Evolutionary conservation across 2,329 filamentous ascomycete species (phyloP), one percentile per base, ranked within the genome.

Genomic region (Leptographium lundbergii): DNA sequence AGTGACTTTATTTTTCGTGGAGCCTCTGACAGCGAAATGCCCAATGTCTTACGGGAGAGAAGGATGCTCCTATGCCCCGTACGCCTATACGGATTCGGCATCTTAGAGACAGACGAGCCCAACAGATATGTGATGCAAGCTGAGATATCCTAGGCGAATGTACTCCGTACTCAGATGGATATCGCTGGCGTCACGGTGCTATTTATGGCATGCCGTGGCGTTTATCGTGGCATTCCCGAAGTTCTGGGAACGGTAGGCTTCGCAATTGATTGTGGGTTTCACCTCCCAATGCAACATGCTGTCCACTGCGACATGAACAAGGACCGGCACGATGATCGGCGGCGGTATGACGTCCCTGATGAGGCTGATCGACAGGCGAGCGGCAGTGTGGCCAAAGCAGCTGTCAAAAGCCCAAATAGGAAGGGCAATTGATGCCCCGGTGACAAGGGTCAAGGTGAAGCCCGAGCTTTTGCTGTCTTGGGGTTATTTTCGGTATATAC

Each of bases 321-420:
- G 47, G 22, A 25, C 13, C 47, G 47, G 24, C 4, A 25, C 47
- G 19, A 50, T 47, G 60, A 61, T 61, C 62, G 52, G 27, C 61
- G 32, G 24, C 50, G 57, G 45, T 47, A 57, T 39, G 56, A 32
- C 55, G 45, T 19, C 48, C 42, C 50, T 54, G 48, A 56, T 60
- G 59, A 61, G 61, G 62, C 62, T 63, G 60, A 62, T 61, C 59
- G 59, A 34, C 59, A 56, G 51, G 39, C 19, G 22, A 59, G 22
- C 45, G 9, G 10, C 36, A 13, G 9, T 22, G 36, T 39, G 36
- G 36, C 1, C 14, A 5, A 5, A 17, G 36, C 36, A 39, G 36
- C 45, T 47, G 45, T 24, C 45, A 47, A 47, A 47, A 7, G 10
- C n/a, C 19, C 2, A 47, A 47, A 9, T 14, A 24, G n/a, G n/a